Conservation (phyloP, 1,284 basidiomycete species). For the Tilletia setariae region DNA sequence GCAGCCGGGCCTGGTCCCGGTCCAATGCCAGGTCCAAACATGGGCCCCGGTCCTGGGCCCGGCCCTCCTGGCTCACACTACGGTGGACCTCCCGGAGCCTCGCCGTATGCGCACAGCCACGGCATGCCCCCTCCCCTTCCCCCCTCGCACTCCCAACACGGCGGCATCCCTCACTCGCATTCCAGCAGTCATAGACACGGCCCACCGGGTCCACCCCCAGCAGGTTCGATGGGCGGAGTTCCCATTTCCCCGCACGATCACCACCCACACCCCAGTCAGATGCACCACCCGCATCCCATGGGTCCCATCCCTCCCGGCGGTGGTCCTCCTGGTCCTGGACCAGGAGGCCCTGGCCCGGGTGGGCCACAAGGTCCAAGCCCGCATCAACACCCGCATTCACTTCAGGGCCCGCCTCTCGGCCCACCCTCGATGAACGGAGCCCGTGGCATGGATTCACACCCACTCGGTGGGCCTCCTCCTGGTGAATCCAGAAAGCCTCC, state of each 20-base stretch:
- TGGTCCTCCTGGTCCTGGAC: too few relatives aligned
- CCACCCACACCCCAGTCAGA: background rate
- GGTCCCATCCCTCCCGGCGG: conserved; percentile 6
- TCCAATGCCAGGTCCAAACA: background rate
- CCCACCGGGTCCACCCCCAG: background rate
- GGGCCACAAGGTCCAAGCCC: conserved; percentile 9
- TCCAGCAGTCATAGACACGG: conserved; percentile 1
- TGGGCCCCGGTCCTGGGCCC: background rate
- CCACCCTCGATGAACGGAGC: background rate
- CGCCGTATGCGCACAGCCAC: conserved; percentile 5
- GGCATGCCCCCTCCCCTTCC: conserved; percentile 5
- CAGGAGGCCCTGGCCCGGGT: background rate
- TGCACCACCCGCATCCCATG: conserved; percentile 5
- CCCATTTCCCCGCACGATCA: conserved; percentile 13
- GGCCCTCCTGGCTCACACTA: background rate
- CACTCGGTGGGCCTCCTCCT: background rate
- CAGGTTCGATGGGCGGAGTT: background rate
- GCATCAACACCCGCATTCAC: conserved; percentile 7
- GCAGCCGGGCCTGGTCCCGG: background rate
- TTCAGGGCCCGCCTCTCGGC: background rate
- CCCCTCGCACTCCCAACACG: background rate
- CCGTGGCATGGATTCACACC: background rate
- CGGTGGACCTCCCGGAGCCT: background rate
- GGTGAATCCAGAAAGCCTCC: background rate
- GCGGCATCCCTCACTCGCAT: background rate